A percentile compares a stretch with the other conserved stretches of the same genome.
Conservation (phyloP, 768 basidiomycete genomes). For the Mycena pura region DNA sequence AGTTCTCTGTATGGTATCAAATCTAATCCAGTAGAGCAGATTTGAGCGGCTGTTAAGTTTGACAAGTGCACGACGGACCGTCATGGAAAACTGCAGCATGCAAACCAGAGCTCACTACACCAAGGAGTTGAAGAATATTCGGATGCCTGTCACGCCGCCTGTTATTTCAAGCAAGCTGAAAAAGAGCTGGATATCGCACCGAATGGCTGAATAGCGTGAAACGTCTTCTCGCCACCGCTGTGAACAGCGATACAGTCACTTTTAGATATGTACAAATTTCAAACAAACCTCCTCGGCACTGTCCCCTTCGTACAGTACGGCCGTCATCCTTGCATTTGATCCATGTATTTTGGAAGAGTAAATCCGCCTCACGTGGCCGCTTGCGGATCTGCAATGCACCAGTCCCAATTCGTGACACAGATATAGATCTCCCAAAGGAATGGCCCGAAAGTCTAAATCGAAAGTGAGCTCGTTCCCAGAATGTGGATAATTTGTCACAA, state of each 20-base stretch:
- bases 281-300: neutral
- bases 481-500: neutral
- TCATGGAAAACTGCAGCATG: constrained; percentile 2
- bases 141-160: neutral
- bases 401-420: neutral
- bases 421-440: constrained; percentile 2
- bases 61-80: neutral
- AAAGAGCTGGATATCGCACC: neutral
- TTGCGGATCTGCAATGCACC: neutral
- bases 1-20: neutral
- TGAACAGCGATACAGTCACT: neutral
- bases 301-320: neutral
- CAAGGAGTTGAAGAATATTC: neutral
- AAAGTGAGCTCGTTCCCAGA: neutral
- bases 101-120: neutral
- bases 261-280: neutral
- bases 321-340: neutral
- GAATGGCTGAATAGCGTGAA: neutral
- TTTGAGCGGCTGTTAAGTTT: neutral
- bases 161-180: neutral
- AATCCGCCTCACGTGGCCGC: neutral
- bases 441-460: neutral
- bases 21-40: neutral
- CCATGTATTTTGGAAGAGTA: neutral
- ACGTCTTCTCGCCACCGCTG: constrained; percentile 2